Evolutionary conservation across 2,329 filamentous ascomycete species (phyloP).

Genomic region (Fusarium sp.): DNA sequence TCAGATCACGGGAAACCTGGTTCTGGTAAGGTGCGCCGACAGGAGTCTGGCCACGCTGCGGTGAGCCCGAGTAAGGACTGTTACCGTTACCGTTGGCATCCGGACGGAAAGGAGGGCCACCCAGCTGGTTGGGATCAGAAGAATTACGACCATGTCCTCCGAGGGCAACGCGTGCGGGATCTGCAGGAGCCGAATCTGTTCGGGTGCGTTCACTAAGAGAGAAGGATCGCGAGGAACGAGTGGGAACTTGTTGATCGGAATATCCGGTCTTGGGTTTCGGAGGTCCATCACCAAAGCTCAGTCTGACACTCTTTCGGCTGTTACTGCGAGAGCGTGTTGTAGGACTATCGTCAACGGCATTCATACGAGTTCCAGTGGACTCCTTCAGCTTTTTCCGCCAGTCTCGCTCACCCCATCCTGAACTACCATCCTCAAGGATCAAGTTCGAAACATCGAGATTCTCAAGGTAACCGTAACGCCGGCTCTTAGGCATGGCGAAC

Average conservation of each 20-base stretch:
- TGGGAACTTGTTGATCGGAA: constrained; percentile 65
- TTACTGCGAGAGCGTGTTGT: constrained; percentile 63
- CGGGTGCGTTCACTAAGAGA: constrained; percentile 60
- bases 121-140: constrained; percentile 59
- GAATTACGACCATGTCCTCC: constrained; percentile 61
- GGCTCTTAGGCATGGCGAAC: constrained; percentile 96
- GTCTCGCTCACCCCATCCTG: constrained; percentile 84
- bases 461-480: constrained; percentile 91
- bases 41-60: constrained; percentile 54
- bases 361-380: constrained; percentile 83
- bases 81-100: constrained; percentile 44
- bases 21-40: constrained; percentile 59
- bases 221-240: constrained; percentile 66
- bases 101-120: constrained; percentile 46
- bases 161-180: constrained; percentile 55
- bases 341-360: constrained; percentile 67
- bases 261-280: constrained; percentile 66
- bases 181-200: constrained; percentile 66
- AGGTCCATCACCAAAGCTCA: constrained; percentile 61
- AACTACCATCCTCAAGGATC: constrained; percentile 82
- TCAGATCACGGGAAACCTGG: constrained; percentile 63
- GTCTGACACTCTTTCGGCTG: constrained; percentile 69
- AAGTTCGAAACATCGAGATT: constrained; percentile 85
- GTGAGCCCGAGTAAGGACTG: constrained; percentile 51
- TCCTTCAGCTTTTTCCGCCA: constrained; percentile 94